Evolutionary conservation across 2,329 filamentous ascomycete genomes (phyloP).

Genomic region (Nigrospora oryzae): DNA sequence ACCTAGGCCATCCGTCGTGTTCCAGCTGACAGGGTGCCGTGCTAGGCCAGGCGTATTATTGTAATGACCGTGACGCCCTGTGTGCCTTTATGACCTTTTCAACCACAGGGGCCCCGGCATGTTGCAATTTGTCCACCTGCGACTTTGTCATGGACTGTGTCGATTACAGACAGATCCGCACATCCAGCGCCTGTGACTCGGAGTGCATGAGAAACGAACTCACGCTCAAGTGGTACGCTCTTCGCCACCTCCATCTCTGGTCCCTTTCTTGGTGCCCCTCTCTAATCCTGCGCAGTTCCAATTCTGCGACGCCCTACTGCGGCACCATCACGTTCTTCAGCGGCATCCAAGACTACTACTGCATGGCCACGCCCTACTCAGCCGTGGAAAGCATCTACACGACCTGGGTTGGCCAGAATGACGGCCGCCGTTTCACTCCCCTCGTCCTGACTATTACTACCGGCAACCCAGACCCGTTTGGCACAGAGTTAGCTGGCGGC

Average conservation of each 20-base stretch:
- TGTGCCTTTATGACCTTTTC: constrained; percentile 32
- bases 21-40: no score
- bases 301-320: constrained; percentile 27
- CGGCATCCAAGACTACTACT: constrained; percentile 35
- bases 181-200: constrained; percentile 27
- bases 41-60: constrained; percentile 9
- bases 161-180: constrained; percentile 24
- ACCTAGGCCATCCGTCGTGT: background rate
- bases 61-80: constrained; percentile 16
- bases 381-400: constrained; percentile 27
- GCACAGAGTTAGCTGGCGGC: background rate
- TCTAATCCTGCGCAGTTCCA: constrained; percentile 21
- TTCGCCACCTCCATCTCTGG: background rate
- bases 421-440: constrained; percentile 19
- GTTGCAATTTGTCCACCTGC: constrained; percentile 28
- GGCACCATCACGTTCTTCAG: constrained; percentile 33
- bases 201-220: constrained; percentile 29
- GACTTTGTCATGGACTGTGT: constrained; percentile 27
- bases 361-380: constrained; percentile 23
- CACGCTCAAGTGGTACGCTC: constrained; percentile 37
- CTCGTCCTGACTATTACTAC: constrained; percentile 9
- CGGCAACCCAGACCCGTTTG: background rate
- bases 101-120: constrained; percentile 28
- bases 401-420: constrained; percentile 29
- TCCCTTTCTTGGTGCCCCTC: no score